Conservation (phyloP, 2,329 filamentous ascomycete genomes). For the Lachnellula hyalina region DNA sequence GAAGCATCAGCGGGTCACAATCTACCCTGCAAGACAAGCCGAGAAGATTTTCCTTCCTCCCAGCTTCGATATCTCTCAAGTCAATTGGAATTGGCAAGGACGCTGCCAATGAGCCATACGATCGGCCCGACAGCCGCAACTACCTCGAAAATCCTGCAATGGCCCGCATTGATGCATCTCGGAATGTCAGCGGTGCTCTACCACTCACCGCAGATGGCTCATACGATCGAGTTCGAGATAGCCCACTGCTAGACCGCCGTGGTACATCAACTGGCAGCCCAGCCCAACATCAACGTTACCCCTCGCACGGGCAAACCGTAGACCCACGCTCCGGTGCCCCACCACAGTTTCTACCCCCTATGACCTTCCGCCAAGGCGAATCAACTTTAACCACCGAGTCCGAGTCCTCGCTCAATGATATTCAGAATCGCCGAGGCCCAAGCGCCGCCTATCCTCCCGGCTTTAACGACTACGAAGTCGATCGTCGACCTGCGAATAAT, state of each 20-base stretch:
- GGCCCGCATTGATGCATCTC: conserved; percentile 10
- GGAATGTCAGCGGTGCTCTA: conserved; percentile 22
- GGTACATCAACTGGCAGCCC: conserved; percentile 35
- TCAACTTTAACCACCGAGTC: conserved; percentile 27
- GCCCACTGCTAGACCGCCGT: conserved; percentile 34
- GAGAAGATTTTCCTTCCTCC: conserved; percentile 68
- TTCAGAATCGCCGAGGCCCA: conserved; percentile 18
- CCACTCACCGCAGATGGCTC: conserved; percentile 21
- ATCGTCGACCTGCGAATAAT: conserved; percentile 14
- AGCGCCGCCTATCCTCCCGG: conserved; percentile 18
- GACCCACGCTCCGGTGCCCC: conserved; percentile 19
- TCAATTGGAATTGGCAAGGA: conserved; percentile 57
- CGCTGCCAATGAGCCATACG: conserved; percentile 20
- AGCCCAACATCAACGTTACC: conserved; percentile 33
- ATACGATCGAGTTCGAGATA: conserved; percentile 26
- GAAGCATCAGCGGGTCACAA: conserved; percentile 56
- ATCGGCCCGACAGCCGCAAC: conserved; percentile 21
- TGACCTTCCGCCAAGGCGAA: conserved; percentile 27
- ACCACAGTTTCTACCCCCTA: conserved; percentile 24
- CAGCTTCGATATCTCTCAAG: conserved; percentile 58
- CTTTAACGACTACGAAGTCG: conserved; percentile 26
- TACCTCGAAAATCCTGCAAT: conserved; percentile 23
- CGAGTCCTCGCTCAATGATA: conserved; percentile 27
- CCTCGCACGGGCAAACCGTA: conserved; percentile 20
- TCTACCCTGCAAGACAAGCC: conserved; percentile 46